A percentile compares a stretch with the other conserved stretches of the same genome.
Conservation (phyloP, 1,139 yeast genomes). For the Saccharomyces hybrid region DNA sequence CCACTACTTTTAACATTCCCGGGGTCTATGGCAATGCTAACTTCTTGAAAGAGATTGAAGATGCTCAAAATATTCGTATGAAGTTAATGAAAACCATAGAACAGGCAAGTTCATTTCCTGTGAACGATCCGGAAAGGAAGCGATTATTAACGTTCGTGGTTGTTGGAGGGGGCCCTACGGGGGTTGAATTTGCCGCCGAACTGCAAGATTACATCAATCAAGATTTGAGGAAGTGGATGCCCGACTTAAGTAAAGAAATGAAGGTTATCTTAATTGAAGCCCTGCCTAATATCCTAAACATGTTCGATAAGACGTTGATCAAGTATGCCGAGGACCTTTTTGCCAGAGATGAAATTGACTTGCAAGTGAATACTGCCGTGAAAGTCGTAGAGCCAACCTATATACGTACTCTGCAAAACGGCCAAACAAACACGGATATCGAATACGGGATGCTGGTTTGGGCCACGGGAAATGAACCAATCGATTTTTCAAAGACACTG, state of each 20-base stretch:
- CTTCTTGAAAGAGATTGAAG: constrained; percentile 80
- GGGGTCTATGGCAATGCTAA: constrained; percentile 85
- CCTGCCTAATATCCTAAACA: constrained; percentile 79
- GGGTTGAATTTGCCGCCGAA: constrained; percentile 95
- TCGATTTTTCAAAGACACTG: constrained; percentile 63
- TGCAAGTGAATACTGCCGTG: constrained; percentile 79
- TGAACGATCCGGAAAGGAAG: constrained; percentile 69
- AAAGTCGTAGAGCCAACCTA: constrained; percentile 66
- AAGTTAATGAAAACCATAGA: constrained; percentile 75
- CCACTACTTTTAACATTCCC: constrained; percentile 87
- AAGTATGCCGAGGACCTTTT: constrained; percentile 79
- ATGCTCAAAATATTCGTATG: constrained; percentile 68
- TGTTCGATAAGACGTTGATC: constrained; percentile 77
- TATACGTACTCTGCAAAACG: constrained; percentile 59
- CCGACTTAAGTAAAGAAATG: constrained; percentile 72
- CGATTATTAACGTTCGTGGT: constrained; percentile 76
- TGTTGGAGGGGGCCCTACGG: constrained; percentile 96
- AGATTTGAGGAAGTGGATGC: constrained; percentile 83
- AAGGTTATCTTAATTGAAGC: constrained; percentile 85
- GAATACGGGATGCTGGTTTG: constrained; percentile 92
- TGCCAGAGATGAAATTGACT: constrained; percentile 67
- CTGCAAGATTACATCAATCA: constrained; percentile 89
- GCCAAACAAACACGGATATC: constrained; percentile 42
- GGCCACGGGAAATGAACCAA: constrained; percentile 96
- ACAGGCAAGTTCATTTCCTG: constrained; percentile 69